Base-by-base conservation (phyloP, 148 eudicot genomes). In the Persicaria tinctoria region DNA sequence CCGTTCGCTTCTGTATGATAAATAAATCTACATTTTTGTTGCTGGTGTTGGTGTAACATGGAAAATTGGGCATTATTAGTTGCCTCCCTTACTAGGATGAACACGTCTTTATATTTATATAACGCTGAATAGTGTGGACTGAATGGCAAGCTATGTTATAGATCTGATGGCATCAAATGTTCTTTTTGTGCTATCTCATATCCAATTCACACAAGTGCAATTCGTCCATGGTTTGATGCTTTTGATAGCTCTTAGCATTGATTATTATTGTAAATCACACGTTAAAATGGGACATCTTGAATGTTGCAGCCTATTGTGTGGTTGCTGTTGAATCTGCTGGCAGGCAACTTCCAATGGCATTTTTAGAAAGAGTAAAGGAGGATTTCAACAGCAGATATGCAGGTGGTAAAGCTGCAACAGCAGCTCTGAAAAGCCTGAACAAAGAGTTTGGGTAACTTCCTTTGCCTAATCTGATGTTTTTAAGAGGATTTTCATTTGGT, bases 291-390 rank as follows among this genome's bases (percentile, higher is more conserved):
- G 17, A 71, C 54, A 8, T 71, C 55, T 80, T 32, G 72, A 18
- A 27, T 78, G 48, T 78, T 73, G 77, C 85, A 85, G 87, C 85
- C 27, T 85, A 75, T 47, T 85, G 87, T 78, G 87, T 85, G 18
- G 87, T 85, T 55, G 87, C 87, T 62, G 85, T 85, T 74, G 87
- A 85, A 59, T 85, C 87, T 46, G 83, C 80, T 32, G 87, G 87
- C 54, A 82, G 83, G 47, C 87, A 85, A 74, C 81, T 85, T 82
- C 87, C 87, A 18, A 85, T 85, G 83, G 87, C 87, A 3, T 85
- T 82, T 64, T 57, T 85, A 54, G 87, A 85, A 62, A 74, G 85
- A 70, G 85, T 85, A 45, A 85, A 85, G 83, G 87, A 85, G 41
- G 85, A 85, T 63, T 85, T 85, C 59, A 85, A 78, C 81, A 85